A percentile compares a stretch with the other conserved stretches of the same genome.
Conservation (phyloP, 805 yeast species). For the Trichomonascus vanleenenianus region DNA sequence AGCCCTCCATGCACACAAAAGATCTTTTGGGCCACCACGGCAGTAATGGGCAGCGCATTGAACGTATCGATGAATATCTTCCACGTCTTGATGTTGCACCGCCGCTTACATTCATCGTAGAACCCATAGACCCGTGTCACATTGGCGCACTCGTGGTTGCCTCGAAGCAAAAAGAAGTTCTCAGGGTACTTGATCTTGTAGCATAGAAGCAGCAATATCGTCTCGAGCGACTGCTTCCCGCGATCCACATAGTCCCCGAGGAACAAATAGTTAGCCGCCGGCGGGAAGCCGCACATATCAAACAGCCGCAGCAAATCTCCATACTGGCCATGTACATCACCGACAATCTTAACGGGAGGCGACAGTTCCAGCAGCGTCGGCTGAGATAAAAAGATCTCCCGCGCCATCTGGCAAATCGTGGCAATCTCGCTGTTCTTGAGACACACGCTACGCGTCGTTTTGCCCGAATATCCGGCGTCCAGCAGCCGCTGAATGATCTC, state of each 20-base stretch:
- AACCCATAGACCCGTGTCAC: conserved; percentile 96
- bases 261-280: conserved; percentile 83
- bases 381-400: conserved; percentile 84
- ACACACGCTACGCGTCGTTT: conserved; percentile 83
- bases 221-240: conserved; percentile 93
- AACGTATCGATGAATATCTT: conserved; percentile 88
- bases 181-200: conserved; percentile 96
- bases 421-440: conserved; percentile 86
- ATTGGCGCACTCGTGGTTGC: conserved; percentile 96
- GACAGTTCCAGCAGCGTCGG: conserved; percentile 83
- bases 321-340: conserved; percentile 96
- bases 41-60: conserved; percentile 92
- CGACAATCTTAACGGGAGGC: conserved; percentile 81
- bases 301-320: conserved; percentile 84
- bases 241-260: conserved; percentile 97
- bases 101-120: conserved; percentile 94
- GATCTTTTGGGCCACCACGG: conserved; percentile 89
- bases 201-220: conserved; percentile 77
- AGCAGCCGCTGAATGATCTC: conserved; percentile 82
- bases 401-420: conserved; percentile 73
- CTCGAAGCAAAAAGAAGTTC: conserved; percentile 84
- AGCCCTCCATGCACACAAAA: conserved; percentile 87
- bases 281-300: conserved; percentile 96
- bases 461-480: conserved; percentile 95
- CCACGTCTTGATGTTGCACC: conserved; percentile 91